A percentile compares a stretch with the other conserved stretches of the same genome.
Evolutionary conservation across 1,139 yeast genomes (phyloP).

Genomic region (Pneumocystis jirovecii): DNA sequence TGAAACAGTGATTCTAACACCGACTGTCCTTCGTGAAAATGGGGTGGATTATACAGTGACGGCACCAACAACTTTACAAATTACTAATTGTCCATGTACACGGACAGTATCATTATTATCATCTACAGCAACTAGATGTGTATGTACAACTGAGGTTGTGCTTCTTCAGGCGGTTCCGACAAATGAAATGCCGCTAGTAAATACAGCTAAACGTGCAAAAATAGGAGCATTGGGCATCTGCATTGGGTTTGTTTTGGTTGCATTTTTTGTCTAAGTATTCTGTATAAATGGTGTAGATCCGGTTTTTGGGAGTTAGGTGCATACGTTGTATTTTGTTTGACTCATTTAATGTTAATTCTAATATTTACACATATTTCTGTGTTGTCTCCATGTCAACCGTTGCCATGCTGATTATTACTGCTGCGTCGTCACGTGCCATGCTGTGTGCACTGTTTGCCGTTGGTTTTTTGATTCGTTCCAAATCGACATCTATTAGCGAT

Average conservation of each 20-base stretch:
- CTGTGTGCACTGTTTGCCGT: too few species aligned
- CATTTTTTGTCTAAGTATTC: not conserved
- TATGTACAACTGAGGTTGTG: not conserved
- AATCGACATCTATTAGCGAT: too few species aligned
- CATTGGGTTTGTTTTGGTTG: not conserved
- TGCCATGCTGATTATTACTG: too few species aligned
- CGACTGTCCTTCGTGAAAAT: not conserved
- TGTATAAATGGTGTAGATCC: too few species aligned
- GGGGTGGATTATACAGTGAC: not conserved
- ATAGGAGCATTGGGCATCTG: not conserved
- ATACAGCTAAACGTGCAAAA: not conserved
- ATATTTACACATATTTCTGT: too few species aligned
- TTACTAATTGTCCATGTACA: not conserved
- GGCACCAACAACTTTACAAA: not conserved
- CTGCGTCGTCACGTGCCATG: too few species aligned
- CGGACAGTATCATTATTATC: not conserved
- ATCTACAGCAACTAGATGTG: not conserved
- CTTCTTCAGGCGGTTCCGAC: not conserved
- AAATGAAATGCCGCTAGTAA: not conserved
- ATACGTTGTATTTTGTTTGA: too few species aligned
- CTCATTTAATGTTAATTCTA: too few species aligned
- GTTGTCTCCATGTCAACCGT: too few species aligned
- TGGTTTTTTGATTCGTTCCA: too few species aligned
- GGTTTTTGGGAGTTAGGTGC: too few species aligned
- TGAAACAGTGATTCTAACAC: not conserved